Base-by-base conservation (phyloP, 2,329 filamentous ascomycete genomes). In the Emericellopsis cladophorae region DNA sequence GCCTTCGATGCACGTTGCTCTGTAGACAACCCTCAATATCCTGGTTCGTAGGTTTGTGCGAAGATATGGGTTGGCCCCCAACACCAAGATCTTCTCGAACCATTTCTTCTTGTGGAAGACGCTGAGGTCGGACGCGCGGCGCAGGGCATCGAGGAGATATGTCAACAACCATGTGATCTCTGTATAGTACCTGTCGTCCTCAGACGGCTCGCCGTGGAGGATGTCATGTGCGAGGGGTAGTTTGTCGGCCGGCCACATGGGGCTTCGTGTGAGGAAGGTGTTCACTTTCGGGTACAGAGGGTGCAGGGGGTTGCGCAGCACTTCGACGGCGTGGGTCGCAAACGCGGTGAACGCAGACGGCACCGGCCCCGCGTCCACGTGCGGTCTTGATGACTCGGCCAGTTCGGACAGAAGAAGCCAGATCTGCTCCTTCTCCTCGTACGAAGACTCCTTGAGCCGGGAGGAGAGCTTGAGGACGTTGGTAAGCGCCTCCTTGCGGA, bases 261-360 rank as follows among this genome's bases (percentile, higher is more conserved):
- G 89, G 0, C 79, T 75, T 40, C 79, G 79, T 18, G 85, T 85
- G 31, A 96, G 73, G 57, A 89, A 95, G 6, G 72, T 68, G 64
- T 94, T 95, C 60, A 92, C 66, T 56, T 95, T 95, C 43, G 79
- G 76, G 56, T 95, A 96, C 31, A 95, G 73, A 45, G 76, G 76
- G 54, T 94, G 86, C 14, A 87, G 70, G 0, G 90, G 90, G 45
- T 86, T 80, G 18, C 70, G 73, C 36, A 94, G 63, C 14, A 94
- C 76, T 2, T 72, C 64, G 7, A 94, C 67, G 1, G 80, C 77
- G 47, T 78, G 76, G 37, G 74, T 70, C 7, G 86, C 81, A 51
- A 95, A 92, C 10, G 82, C 75, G n/a, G 79, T 74, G 6, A 86
- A 77, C 11, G 86, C 70, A 45, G 81, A 86, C 0, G 88, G 81